phyloP scores from a whole-genome alignment of 441 rosid genomes.

The Monsonia emarginata region DNA sequence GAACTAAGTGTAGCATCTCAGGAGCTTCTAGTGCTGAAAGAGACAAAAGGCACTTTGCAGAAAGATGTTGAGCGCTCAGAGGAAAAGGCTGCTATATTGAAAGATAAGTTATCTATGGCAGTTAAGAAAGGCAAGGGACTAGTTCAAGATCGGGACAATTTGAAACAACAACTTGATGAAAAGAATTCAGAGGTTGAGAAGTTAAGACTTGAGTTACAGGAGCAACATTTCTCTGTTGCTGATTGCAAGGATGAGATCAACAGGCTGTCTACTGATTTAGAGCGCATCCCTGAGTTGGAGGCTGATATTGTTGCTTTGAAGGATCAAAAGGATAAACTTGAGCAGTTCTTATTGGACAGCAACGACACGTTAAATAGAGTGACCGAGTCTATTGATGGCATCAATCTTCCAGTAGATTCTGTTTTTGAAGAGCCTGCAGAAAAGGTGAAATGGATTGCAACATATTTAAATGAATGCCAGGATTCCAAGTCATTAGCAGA shows the following conservation, averaged over 20 bases:
- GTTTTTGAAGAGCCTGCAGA: constrained; percentile 44
- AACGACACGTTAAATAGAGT: constrained; percentile 44
- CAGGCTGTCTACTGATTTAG: constrained; percentile 41
- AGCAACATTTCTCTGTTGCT: constrained; percentile 38
- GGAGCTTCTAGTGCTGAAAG: neutral
- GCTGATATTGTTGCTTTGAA: constrained; percentile 40
- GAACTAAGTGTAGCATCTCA: neutral
- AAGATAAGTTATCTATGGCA: constrained; percentile 85
- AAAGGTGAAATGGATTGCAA: constrained; percentile 53
- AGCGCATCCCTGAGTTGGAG: constrained; percentile 52
- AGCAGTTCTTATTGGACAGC: constrained; percentile 53
- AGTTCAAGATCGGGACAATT: constrained; percentile 72
- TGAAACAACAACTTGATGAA: constrained; percentile 54
- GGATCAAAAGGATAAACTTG: constrained; percentile 47
- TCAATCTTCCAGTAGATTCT: constrained; percentile 41
- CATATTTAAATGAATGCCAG: constrained; percentile 46
- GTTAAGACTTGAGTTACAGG: constrained; percentile 47
- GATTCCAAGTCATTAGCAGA: constrained; percentile 41
- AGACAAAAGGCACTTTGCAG: constrained; percentile 26
- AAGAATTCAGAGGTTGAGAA: constrained; percentile 58
- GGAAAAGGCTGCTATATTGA: constrained; percentile 64
- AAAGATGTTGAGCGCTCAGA: constrained; percentile 65
- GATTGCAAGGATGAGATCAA: constrained; percentile 47
- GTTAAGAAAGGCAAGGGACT: constrained; percentile 94
- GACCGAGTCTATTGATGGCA: constrained; percentile 37